phyloP scores from a whole-genome alignment of 176 grass and related monocot species.

The Elaeis guineensis region DNA sequence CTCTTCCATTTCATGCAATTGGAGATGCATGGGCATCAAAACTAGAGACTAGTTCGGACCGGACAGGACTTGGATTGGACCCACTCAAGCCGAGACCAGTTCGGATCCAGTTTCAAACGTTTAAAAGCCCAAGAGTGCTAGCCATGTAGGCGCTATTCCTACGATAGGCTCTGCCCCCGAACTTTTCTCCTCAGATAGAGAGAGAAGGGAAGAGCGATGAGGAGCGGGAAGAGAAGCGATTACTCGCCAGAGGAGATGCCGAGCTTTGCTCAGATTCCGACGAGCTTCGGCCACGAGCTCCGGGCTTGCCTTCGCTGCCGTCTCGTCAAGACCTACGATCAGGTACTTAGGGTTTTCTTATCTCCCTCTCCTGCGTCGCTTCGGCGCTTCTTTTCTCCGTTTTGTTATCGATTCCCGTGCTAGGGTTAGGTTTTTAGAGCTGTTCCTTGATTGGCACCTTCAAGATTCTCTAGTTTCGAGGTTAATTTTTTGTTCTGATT shows the following conservation, averaged over 20 bases:
- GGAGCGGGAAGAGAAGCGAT: slow-evolving; percentile 44
- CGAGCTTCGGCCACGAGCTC: slow-evolving; percentile 97
- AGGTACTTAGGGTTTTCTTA: slow-evolving; percentile 25
- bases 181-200: neutral
- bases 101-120: too few relatives aligned
- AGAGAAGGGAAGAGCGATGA: slow-evolving; percentile 16
- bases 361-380: neutral
- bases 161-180: too few relatives aligned
- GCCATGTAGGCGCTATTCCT: too few relatives aligned
- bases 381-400: neutral
- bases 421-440: neutral
- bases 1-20: too few relatives aligned
- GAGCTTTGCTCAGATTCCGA: slow-evolving; percentile 80
- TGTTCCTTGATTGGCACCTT: neutral
- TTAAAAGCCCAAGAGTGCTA: too few relatives aligned
- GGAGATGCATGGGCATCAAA: too few relatives aligned
- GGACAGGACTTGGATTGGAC: too few relatives aligned
- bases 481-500: neutral
- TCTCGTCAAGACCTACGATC: slow-evolving; percentile 99
- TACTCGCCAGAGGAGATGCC: slow-evolving; percentile 25
- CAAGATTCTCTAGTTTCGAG: neutral
- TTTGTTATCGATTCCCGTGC: neutral
- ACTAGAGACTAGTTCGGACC: too few relatives aligned
- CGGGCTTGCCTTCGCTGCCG: slow-evolving; percentile 93
- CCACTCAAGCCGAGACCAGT: too few relatives aligned